Conservation (phyloP, 2,329 filamentous ascomycete species). For the Macrophomina phaseolina region DNA sequence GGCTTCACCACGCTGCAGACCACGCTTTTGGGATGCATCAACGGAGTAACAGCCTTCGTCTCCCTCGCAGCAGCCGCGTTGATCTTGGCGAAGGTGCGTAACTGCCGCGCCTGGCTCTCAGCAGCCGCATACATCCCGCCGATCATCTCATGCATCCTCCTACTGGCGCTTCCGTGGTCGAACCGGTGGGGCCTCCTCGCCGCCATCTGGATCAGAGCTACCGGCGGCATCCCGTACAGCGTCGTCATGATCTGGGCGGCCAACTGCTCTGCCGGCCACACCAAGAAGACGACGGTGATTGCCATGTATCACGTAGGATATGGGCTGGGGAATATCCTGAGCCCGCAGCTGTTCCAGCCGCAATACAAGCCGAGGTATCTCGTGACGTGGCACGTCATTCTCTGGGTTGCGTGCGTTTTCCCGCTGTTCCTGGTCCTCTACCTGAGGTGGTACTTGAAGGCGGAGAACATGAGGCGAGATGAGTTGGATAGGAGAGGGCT, state of each 20-base stretch:
- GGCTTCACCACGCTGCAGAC: conserved; percentile 49
- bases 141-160: conserved; percentile 45
- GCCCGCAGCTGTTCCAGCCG: conserved; percentile 44
- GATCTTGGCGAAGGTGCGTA: conserved; percentile 38
- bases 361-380: conserved; percentile 37
- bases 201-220: conserved; percentile 48
- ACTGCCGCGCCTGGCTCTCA: conserved; percentile 39
- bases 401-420: conserved; percentile 46
- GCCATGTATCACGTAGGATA: conserved; percentile 49
- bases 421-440: conserved; percentile 49
- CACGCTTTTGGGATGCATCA: conserved; percentile 37
- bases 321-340: conserved; percentile 45
- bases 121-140: conserved; percentile 43
- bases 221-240: conserved; percentile 33
- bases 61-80: conserved; percentile 39
- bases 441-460: conserved; percentile 48
- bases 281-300: conserved; percentile 52
- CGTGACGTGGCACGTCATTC: conserved; percentile 39
- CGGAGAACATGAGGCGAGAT: conserved; percentile 50
- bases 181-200: conserved; percentile 46
- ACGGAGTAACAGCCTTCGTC: conserved; percentile 33
- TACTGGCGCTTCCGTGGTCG: conserved; percentile 45
- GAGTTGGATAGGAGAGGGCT: conserved; percentile 14
- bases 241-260: conserved; percentile 29
- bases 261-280: conserved; percentile 38